Evolutionary conservation across 768 basidiomycete species (phyloP).

Genomic region (Serendipita sp.): DNA sequence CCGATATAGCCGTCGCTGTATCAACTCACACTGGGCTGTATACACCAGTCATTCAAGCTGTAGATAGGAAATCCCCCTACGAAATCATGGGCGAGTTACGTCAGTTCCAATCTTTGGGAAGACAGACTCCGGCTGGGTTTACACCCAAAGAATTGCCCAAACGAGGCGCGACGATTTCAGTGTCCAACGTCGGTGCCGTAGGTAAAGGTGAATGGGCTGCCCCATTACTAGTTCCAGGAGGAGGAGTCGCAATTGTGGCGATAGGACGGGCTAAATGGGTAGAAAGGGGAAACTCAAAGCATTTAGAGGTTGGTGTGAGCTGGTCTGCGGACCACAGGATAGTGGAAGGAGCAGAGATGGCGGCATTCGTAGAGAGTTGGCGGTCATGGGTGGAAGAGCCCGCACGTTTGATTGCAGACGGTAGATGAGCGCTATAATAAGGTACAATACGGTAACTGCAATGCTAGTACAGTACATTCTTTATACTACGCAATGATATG

Average conservation of each 20-base stretch:
- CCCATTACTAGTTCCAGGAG: constrained; percentile 65
- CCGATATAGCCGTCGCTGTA: constrained; percentile 62
- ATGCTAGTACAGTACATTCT: background rate
- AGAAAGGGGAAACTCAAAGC: constrained; percentile 27
- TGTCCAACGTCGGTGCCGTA: constrained; percentile 72
- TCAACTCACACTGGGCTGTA: constrained; percentile 72
- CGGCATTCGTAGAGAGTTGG: constrained; percentile 79
- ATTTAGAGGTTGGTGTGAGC: constrained; percentile 47
- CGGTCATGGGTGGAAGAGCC: constrained; percentile 63
- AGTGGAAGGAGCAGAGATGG: constrained; percentile 77
- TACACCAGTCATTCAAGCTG: constrained; percentile 49
- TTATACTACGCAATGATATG: background rate
- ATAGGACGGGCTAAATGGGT: constrained; percentile 60
- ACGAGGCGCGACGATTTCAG: constrained; percentile 60
- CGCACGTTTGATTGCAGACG: constrained; percentile 43
- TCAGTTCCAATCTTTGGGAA: constrained; percentile 44
- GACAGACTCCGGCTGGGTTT: constrained; percentile 48
- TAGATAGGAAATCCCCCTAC: constrained; percentile 41
- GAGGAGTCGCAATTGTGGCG: constrained; percentile 73
- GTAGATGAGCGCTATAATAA: constrained; percentile 10
- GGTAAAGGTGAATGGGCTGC: constrained; percentile 52
- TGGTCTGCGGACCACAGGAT: constrained; percentile 83
- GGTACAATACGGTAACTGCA: background rate
- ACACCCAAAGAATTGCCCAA: constrained; percentile 53
- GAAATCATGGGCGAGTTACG: constrained; percentile 42